Percentiles rank a stretch among this genome's conserved stretches.
Evolutionary conservation across 371 early-diverging fungal species (phyloP).

Genomic region (Apophysomyces sp.): DNA sequence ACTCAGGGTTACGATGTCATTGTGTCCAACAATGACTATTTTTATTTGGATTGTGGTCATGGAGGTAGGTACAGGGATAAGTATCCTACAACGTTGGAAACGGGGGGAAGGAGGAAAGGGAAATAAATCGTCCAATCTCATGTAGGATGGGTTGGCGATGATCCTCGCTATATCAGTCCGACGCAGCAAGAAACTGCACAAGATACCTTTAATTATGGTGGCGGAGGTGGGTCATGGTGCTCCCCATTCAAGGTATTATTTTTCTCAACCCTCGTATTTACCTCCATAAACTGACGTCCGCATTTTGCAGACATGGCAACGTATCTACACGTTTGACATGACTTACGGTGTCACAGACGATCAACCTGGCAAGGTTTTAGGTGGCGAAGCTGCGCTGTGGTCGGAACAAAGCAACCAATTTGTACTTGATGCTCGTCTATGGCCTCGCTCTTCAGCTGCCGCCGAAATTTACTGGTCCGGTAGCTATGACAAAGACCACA

Average conservation of each 20-base stretch:
- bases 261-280: too few relatives aligned
- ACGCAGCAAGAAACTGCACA: slow-evolving; percentile 30
- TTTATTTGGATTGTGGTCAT: slow-evolving; percentile 73
- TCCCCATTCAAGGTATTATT: slow-evolving; percentile 47
- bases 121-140: background rate
- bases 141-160: slow-evolving; percentile 47
- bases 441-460: slow-evolving; percentile 75
- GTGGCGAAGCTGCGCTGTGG: slow-evolving; percentile 66
- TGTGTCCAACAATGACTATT: slow-evolving; percentile 56
- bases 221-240: slow-evolving; percentile 74
- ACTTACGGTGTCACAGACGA: slow-evolving; percentile 52
- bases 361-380: slow-evolving; percentile 43
- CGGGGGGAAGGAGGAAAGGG: background rate
- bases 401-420: slow-evolving; percentile 69
- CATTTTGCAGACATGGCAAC: slow-evolving; percentile 84
- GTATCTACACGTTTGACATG: slow-evolving; percentile 73
- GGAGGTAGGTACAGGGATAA: slow-evolving; percentile 59
- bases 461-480: slow-evolving; percentile 81
- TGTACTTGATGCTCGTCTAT: slow-evolving; percentile 62
- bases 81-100: too few relatives aligned
- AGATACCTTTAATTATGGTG: slow-evolving; percentile 41
- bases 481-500: slow-evolving; percentile 52
- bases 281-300: too few relatives aligned
- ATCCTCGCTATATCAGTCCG: slow-evolving; percentile 37
- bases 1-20: slow-evolving; percentile 56